Percentiles rank a stretch among this genome's conserved stretches.
phyloP scores from a whole-genome alignment of 352 stramenopile genomes.

The Globisporangium splendens region DNA sequence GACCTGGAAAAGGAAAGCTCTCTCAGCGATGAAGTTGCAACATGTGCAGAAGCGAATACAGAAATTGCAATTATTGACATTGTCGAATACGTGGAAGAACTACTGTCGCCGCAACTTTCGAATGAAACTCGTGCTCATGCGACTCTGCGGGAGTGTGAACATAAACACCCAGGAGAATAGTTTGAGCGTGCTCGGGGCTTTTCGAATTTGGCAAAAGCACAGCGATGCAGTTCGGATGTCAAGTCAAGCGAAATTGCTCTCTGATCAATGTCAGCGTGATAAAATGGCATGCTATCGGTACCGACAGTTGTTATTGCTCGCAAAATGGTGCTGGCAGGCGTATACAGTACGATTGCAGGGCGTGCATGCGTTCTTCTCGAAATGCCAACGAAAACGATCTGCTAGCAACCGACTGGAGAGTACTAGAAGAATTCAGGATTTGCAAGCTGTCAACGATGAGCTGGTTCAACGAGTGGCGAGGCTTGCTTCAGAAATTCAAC shows the following conservation, averaged over 20 bases:
- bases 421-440: background rate
- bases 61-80: background rate
- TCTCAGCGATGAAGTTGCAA: background rate
- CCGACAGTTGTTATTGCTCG: slow-evolving; percentile 15
- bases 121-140: slow-evolving; percentile 4
- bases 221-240: background rate
- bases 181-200: slow-evolving; percentile 8
- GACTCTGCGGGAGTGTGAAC: background rate
- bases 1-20: slow-evolving; percentile 23
- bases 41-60: slow-evolving; percentile 4
- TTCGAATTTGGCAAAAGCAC: slow-evolving; percentile 2
- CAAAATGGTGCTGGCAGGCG: slow-evolving; percentile 49
- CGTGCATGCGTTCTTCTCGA: slow-evolving; percentile 35
- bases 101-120: background rate
- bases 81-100: slow-evolving; percentile 6
- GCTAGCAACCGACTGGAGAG: background rate
- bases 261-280: background rate
- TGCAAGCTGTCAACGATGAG: background rate
- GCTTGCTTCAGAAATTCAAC: background rate
- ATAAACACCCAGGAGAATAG: background rate
- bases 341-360: slow-evolving; percentile 29
- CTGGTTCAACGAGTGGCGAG: background rate
- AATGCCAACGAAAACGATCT: slow-evolving; percentile 13
- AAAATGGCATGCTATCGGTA: background rate
- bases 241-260: background rate